Evolutionary conservation across 2,329 filamentous ascomycete genomes (phyloP).

Genomic region (Hypoxylon sp.): DNA sequence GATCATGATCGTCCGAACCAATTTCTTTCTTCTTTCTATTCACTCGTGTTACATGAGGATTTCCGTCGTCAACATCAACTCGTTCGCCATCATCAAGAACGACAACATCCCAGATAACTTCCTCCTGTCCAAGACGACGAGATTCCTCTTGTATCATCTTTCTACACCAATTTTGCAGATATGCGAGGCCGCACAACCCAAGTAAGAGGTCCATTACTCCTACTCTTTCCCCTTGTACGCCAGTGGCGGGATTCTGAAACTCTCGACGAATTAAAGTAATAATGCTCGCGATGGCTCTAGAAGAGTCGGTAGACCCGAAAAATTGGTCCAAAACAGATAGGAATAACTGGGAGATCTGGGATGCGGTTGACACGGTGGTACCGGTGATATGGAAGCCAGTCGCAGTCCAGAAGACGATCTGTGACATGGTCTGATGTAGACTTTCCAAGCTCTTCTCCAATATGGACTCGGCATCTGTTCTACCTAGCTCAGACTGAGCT

Average conservation of each 20-base stretch:
- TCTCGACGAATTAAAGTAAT: slow-evolving; percentile 74
- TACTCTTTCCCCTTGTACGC: slow-evolving; percentile 70
- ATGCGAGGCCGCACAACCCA: slow-evolving; percentile 72
- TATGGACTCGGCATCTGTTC: slow-evolving; percentile 68
- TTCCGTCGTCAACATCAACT: slow-evolving; percentile 66
- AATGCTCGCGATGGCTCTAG: slow-evolving; percentile 76
- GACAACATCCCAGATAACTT: slow-evolving; percentile 77
- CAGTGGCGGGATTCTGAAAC: slow-evolving; percentile 74
- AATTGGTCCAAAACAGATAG: slow-evolving; percentile 74
- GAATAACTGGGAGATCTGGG: slow-evolving; percentile 70
- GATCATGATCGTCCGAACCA: slow-evolving; percentile 44
- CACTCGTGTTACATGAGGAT: slow-evolving; percentile 53
- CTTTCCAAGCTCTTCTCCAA: slow-evolving; percentile 70
- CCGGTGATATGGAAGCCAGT: slow-evolving; percentile 72
- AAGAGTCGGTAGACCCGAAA: slow-evolving; percentile 78
- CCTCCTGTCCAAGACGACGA: slow-evolving; percentile 64
- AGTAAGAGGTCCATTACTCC: slow-evolving; percentile 73
- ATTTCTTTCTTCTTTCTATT: slow-evolving; percentile 48
- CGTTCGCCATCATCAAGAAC: slow-evolving; percentile 71
- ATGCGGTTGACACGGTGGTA: slow-evolving; percentile 67
- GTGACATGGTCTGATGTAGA: slow-evolving; percentile 70
- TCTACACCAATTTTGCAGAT: slow-evolving; percentile 71
- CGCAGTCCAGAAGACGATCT: slow-evolving; percentile 73
- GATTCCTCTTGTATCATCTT: slow-evolving; percentile 66
- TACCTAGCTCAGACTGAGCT: slow-evolving; percentile 63